Evolutionary conservation across 2,329 filamentous ascomycete species (phyloP).

Genomic region (Hymenotorrendiella dingleyae): DNA sequence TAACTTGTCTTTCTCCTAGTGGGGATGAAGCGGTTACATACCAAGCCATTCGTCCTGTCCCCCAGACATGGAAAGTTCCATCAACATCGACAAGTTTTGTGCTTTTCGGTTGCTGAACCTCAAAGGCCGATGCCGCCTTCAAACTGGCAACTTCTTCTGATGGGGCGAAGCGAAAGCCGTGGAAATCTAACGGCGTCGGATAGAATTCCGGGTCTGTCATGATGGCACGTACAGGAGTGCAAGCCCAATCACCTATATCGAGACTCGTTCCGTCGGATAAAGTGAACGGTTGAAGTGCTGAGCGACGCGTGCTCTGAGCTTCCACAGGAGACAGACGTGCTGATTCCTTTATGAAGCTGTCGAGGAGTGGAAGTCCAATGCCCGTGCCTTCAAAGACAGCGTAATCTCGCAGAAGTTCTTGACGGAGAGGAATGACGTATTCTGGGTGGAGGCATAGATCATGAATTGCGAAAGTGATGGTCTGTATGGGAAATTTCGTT

Average conservation of each 20-base stretch:
- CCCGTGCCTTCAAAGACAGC: slow-evolving; percentile 17
- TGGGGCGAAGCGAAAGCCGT: slow-evolving; percentile 1
- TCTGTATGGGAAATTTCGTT: slow-evolving; percentile 9
- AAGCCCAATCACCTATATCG: slow-evolving; percentile 1
- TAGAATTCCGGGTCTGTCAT: not conserved
- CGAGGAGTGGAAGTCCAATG: slow-evolving; percentile 24
- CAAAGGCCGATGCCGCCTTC: not conserved
- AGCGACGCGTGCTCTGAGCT: not conserved
- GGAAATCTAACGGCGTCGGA: not conserved
- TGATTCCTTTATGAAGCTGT: slow-evolving; percentile 30
- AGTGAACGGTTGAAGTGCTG: slow-evolving; percentile 2
- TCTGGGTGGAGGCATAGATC: slow-evolving; percentile 20
- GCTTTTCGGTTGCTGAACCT: not conserved
- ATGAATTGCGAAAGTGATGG: slow-evolving; percentile 23
- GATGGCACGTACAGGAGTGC: not conserved
- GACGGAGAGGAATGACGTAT: slow-evolving; percentile 17
- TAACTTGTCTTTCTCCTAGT: not conserved
- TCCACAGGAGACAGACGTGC: slow-evolving; percentile 20
- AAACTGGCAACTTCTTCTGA: slow-evolving; percentile 1
- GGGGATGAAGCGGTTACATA: not conserved
- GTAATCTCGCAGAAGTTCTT: slow-evolving; percentile 22
- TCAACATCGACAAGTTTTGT: slow-evolving; percentile 1
- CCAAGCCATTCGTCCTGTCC: slow-evolving; percentile 3
- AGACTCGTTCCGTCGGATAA: slow-evolving; percentile 1
- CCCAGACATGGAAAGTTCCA: slow-evolving; percentile 2